phyloP scores from a whole-genome alignment of 1,284 basidiomycete genomes.

The Pisolithus thermaeus region DNA sequence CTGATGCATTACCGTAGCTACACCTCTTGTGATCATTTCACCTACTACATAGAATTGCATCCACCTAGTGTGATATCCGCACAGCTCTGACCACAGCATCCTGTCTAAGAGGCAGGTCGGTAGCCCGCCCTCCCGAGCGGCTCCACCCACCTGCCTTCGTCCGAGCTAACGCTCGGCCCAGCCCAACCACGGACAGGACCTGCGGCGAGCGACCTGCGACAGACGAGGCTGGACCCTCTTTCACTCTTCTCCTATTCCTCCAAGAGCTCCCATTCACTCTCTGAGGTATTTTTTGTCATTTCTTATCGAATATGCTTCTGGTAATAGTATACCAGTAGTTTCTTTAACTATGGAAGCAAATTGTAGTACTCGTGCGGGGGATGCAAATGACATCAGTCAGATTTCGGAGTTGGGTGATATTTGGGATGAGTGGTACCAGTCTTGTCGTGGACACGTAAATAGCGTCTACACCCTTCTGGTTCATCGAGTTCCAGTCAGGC shows the following conservation, averaged over 20 bases:
- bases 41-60: no score
- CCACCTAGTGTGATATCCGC: no score
- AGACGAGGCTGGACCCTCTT: slow-evolving; percentile 56
- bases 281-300: slow-evolving; percentile 89
- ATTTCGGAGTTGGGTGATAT: not conserved
- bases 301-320: slow-evolving; percentile 98
- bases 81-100: no score
- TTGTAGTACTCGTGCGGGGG: slow-evolving; percentile 92
- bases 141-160: no score
- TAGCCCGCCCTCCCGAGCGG: no score
- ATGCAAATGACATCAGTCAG: slow-evolving; percentile 36
- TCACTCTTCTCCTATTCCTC: slow-evolving; percentile 93
- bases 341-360: slow-evolving; percentile 92
- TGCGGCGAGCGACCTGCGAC: no score
- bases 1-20: no score
- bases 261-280: slow-evolving; percentile 80
- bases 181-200: no score
- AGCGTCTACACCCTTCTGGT: slow-evolving; percentile 57
- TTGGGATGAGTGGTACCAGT: slow-evolving; percentile 45
- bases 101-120: no score
- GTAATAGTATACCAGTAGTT: slow-evolving; percentile 89
- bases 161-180: no score
- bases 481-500: slow-evolving; percentile 2
- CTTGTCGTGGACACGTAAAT: slow-evolving; percentile 90
- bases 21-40: no score